Percentiles rank a stretch among this genome's conserved stretches.
Evolutionary conservation across 2,329 filamentous ascomycete species (phyloP).

Genomic region (Colletotrichum higginsianum): DNA sequence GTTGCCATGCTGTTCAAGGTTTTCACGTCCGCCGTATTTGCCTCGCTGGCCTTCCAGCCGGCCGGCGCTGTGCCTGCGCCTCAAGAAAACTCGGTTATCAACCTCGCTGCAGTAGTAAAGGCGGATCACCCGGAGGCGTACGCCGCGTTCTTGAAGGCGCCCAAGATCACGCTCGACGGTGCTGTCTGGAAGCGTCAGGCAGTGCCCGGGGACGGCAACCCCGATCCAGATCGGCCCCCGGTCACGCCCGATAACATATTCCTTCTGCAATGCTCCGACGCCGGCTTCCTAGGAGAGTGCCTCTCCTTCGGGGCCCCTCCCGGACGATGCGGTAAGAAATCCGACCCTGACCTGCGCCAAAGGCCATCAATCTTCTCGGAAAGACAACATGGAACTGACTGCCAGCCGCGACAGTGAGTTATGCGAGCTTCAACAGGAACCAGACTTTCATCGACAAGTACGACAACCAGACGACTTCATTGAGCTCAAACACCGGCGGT

Average conservation of each 20-base stretch:
- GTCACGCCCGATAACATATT: conserved; percentile 31
- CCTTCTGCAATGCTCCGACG: conserved; percentile 30
- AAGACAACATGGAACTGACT: not conserved
- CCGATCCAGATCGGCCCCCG: conserved; percentile 17
- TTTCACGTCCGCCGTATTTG: conserved; percentile 14
- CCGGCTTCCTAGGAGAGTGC: conserved; percentile 22
- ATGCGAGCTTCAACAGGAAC: conserved; percentile 27
- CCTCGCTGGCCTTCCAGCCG: conserved; percentile 13
- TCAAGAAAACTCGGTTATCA: not conserved
- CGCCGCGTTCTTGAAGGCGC: conserved; percentile 25
- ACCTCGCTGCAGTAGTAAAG: conserved; percentile 5
- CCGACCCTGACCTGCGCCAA: too few relatives aligned
- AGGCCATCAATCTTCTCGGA: too few relatives aligned
- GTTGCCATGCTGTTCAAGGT: conserved; percentile 23
- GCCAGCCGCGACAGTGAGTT: conserved; percentile 6
- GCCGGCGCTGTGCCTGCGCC: conserved; percentile 2
- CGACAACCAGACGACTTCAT: conserved; percentile 32
- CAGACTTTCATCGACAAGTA: conserved; percentile 31
- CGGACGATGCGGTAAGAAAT: conserved; percentile 26
- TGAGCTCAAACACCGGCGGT: conserved; percentile 37
- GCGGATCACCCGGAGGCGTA: conserved; percentile 26
- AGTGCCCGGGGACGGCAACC: conserved; percentile 28
- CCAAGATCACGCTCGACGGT: conserved; percentile 7
- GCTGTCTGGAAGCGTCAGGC: conserved; percentile 16
- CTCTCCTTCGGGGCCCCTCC: conserved; percentile 34